Evolutionary conservation across 192 early-diverging fungal genomes (phyloP).

Genomic region (Helicostylum pulchrum): DNA sequence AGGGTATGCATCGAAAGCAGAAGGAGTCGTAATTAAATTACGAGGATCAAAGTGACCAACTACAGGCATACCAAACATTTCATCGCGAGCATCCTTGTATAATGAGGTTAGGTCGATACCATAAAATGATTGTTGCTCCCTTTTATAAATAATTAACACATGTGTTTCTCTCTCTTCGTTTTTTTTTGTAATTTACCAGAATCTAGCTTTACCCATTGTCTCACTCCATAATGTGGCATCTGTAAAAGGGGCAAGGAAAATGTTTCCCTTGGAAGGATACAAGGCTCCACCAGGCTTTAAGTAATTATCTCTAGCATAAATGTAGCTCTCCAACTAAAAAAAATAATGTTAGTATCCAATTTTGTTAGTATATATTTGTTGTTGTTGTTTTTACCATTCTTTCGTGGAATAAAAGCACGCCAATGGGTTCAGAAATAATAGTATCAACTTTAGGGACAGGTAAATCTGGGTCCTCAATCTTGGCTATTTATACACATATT

Average conservation of each 20-base stretch:
- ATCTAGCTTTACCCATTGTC: conserved; percentile 88
- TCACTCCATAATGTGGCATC: conserved; percentile 82
- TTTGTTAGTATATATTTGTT: background rate
- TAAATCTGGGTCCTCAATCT: conserved; percentile 80
- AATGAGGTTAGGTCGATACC: conserved; percentile 89
- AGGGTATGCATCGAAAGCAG: conserved; percentile 46
- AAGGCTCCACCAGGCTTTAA: conserved; percentile 91
- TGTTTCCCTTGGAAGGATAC: conserved; percentile 86
- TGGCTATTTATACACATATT: conserved; percentile 46
- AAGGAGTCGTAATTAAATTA: conserved; percentile 67
- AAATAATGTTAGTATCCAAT: background rate
- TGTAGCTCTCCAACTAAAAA: conserved; percentile 72
- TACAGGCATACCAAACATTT: conserved; percentile 90
- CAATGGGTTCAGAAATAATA: conserved; percentile 96
- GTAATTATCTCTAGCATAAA: conserved; percentile 84
- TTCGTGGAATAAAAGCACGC: conserved; percentile 95
- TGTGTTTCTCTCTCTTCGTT: background rate
- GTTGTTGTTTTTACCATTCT: conserved; percentile 70
- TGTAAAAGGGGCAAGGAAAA: conserved; percentile 84
- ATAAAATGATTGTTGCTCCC: conserved; percentile 84
- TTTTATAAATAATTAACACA: background rate
- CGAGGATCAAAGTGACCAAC: conserved; percentile 90
- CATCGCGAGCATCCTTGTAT: conserved; percentile 79
- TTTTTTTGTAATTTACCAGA: conserved; percentile 48
- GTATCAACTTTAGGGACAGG: conserved; percentile 84